A percentile compares a stretch with the other conserved stretches of the same genome.
phyloP scores from a whole-genome alignment of 352 stramenopile genomes.

The Phytophthora foliorum region DNA sequence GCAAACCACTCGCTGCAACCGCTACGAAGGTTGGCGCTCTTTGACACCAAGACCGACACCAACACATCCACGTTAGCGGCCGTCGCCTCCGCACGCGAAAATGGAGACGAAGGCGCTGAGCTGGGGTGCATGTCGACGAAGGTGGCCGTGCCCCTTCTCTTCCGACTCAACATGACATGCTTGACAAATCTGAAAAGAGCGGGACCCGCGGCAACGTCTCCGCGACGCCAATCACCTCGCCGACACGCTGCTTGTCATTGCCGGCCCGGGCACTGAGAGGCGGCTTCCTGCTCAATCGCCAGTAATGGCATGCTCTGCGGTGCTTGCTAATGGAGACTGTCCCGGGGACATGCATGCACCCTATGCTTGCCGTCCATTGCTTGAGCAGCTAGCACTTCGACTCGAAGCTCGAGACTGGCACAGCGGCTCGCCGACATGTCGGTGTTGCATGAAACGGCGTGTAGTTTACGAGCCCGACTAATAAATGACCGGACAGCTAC shows the following conservation, averaged over 20 bases:
- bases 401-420: no score
- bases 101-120: conserved; percentile 19
- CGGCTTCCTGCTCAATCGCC: conserved; percentile 8
- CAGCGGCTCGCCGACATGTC: background rate
- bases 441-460: conserved; percentile 1
- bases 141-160: conserved; percentile 1
- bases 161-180: background rate
- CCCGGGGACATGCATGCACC: background rate
- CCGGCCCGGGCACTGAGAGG: background rate
- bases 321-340: background rate
- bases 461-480: no score
- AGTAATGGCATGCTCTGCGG: background rate
- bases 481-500: no score
- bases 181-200: conserved; percentile 34
- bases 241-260: conserved; percentile 27
- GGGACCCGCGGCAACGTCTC: background rate
- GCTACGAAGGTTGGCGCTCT: background rate
- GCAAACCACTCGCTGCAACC: background rate
- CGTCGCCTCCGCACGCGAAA: conserved; percentile 7
- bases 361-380: background rate
- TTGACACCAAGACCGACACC: background rate
- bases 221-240: conserved; percentile 13
- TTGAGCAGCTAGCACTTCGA: no score
- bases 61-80: background rate
- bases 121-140: background rate